These are phyloP conservation scores for Polymyxa betae DNA, from an alignment of 208 protist genomes.

Conservation along the genomic window DNA sequence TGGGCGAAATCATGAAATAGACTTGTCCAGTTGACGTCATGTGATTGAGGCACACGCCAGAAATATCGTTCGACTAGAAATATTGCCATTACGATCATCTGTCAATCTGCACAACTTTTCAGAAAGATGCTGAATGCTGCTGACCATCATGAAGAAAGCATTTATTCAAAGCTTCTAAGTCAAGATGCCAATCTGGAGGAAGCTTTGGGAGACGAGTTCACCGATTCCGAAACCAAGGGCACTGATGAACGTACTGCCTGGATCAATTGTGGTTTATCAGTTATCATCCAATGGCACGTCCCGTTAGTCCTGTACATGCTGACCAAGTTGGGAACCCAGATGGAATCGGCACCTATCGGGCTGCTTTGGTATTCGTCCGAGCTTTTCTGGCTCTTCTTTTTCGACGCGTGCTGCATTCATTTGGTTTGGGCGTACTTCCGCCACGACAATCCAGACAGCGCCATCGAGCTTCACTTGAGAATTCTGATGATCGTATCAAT, in stretches of 20 bases:
- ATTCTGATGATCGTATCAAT: slow-evolving; percentile 21
- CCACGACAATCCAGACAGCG: not conserved
- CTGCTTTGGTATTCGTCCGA: not conserved
- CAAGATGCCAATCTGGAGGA: slow-evolving; percentile 48
- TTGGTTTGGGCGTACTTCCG: slow-evolving; percentile 1
- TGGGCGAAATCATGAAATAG: too few species aligned
- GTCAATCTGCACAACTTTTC: too few species aligned
- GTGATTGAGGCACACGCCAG: too few species aligned
- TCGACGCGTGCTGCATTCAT: not conserved
- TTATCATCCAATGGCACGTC: slow-evolving; percentile 45
- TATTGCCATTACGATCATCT: too few species aligned
- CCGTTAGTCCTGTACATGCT: slow-evolving; percentile 40
- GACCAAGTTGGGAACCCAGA: not conserved
- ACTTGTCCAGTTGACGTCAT: too few species aligned
- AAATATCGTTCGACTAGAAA: too few species aligned
- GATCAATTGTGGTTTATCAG: not conserved
- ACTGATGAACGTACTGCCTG: not conserved
- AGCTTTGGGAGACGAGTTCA: not conserved
- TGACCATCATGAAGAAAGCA: not conserved
- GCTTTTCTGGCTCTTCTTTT: slow-evolving; percentile 9
- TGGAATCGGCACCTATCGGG: not conserved
- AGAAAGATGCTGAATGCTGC: too few species aligned
- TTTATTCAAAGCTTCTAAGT: not conserved
- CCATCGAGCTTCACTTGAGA: slow-evolving; percentile 11
- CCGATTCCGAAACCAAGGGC: not conserved